A percentile compares a stretch with the other conserved stretches of the same genome.
Conservation (phyloP, 176 grass and related monocot genomes). For the Saccharum officinarum region DNA sequence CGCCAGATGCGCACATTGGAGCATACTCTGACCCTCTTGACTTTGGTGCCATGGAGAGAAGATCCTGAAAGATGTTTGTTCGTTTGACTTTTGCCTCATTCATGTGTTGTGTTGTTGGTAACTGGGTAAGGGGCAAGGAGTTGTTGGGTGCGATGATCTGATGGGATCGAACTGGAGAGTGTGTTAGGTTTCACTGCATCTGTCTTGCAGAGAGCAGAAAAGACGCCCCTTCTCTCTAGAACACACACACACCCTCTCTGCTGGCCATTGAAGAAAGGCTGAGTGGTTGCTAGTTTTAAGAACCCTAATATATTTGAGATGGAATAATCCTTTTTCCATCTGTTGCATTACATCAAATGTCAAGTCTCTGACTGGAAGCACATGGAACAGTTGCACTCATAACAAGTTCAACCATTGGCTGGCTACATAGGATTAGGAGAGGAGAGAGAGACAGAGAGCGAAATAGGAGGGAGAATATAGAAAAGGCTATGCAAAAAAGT, state of each 20-base stretch:
- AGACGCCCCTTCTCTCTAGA: neutral
- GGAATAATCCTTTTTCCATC: slow-evolving; percentile 6
- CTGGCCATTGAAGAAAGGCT: slow-evolving; percentile 12
- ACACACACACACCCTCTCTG: neutral
- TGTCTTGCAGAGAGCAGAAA: slow-evolving; percentile 4
- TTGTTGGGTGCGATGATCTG: slow-evolving; percentile 40
- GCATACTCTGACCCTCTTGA: slow-evolving; percentile 39
- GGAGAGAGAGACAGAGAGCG: neutral
- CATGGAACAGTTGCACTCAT: slow-evolving; percentile 36
- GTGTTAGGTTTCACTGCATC: slow-evolving; percentile 18
- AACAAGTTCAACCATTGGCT: slow-evolving; percentile 25
- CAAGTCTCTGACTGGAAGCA: slow-evolving; percentile 36
- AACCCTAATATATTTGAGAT: slow-evolving; percentile 8
- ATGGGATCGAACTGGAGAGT: slow-evolving; percentile 48
- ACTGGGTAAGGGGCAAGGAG: slow-evolving; percentile 40
- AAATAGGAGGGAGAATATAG: slow-evolving; percentile 29
- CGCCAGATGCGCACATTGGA: slow-evolving; percentile 36
- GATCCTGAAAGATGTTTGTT: slow-evolving; percentile 47
- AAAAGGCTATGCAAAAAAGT: slow-evolving; percentile 52
- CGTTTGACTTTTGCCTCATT: slow-evolving; percentile 41
- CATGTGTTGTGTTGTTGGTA: slow-evolving; percentile 41
- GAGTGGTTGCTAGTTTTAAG: neutral
- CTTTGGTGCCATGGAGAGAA: slow-evolving; percentile 35
- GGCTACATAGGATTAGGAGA: slow-evolving; percentile 26
- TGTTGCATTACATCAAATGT: slow-evolving; percentile 40